Evolutionary conservation across 1,284 basidiomycete species (phyloP).

Genomic region (Cutaneotrichosporon cavernicola): DNA sequence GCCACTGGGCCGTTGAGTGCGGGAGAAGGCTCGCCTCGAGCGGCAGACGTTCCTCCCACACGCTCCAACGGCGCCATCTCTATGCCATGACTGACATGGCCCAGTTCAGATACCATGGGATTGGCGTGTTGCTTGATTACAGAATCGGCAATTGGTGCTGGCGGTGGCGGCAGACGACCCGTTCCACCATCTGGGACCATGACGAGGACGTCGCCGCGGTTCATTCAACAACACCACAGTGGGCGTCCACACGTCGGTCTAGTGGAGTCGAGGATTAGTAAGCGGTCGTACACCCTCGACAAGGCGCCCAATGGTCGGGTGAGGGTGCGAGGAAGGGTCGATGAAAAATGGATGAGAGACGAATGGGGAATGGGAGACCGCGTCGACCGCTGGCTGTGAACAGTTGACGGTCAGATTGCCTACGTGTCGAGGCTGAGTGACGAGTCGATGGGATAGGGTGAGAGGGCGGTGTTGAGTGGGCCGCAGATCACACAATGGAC

Average conservation of each 20-base stretch:
- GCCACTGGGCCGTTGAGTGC: background rate
- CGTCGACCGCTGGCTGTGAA: background rate
- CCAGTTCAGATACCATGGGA: background rate
- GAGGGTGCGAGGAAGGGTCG: constrained; percentile 5
- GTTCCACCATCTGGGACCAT: constrained; percentile 11
- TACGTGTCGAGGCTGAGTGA: background rate
- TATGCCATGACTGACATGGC: background rate
- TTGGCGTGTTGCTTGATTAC: background rate
- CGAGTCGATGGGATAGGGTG: background rate
- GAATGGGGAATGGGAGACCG: background rate
- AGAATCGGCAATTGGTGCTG: background rate
- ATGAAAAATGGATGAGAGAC: constrained; percentile 1
- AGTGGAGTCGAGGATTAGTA: background rate
- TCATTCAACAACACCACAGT: background rate
- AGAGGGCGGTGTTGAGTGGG: background rate
- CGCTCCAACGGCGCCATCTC: constrained; percentile 4
- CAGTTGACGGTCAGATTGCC: background rate
- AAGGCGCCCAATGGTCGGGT: background rate
- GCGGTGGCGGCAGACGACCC: constrained; percentile 4
- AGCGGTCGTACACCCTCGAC: background rate
- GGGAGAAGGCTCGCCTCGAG: background rate
- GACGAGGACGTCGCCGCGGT: constrained; percentile 4
- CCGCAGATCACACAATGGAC: background rate
- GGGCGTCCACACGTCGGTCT: background rate
- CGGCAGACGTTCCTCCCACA: background rate